A percentile compares a stretch with the other conserved stretches of the same genome.
Conservation (phyloP, 2,329 filamentous ascomycete species). For the Didymella keratinophila region DNA sequence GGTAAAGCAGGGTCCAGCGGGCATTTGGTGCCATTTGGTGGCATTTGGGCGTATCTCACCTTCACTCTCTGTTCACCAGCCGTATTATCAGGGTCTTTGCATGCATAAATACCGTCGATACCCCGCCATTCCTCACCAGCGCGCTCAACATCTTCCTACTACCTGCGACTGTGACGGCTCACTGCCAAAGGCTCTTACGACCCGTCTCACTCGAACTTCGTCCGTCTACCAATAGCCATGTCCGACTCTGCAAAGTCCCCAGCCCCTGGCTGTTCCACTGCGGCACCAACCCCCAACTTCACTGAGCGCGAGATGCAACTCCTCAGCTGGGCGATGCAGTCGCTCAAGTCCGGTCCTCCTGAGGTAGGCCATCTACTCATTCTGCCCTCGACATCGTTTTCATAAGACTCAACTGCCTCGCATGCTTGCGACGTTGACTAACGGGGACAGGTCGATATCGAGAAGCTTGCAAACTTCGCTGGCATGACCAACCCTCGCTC, state of each 20-base stretch:
- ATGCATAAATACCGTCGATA: slow-evolving; percentile 13
- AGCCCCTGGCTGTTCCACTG: slow-evolving; percentile 3
- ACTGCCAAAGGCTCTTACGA: not conserved
- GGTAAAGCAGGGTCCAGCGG: slow-evolving; percentile 13
- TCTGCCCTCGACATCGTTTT: not conserved
- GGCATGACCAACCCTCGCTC: slow-evolving; percentile 50
- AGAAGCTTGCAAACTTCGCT: slow-evolving; percentile 46
- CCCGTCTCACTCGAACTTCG: not conserved
- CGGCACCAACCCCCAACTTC: slow-evolving; percentile 32
- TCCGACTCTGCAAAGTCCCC: slow-evolving; percentile 32
- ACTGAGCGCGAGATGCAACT: slow-evolving; percentile 48
- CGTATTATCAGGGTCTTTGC: not conserved
- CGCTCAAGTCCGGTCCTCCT: slow-evolving; percentile 48
- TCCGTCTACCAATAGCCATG: slow-evolving; percentile 28
- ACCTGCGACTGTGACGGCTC: slow-evolving; percentile 1
- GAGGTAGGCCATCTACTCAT: slow-evolving; percentile 30
- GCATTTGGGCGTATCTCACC: slow-evolving; percentile 22
- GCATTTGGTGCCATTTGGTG: slow-evolving; percentile 10
- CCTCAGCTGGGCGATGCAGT: slow-evolving; percentile 49
- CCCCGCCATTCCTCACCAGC: not conserved
- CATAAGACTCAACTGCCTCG: not conserved
- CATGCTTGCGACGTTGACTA: not conserved
- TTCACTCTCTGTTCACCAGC: slow-evolving; percentile 18
- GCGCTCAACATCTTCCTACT: not conserved
- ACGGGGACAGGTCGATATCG: slow-evolving; percentile 46